Evolutionary conservation across 228 moss, liverwort and hornwort species (phyloP).

Genomic region (Sphagnum magellanicum): DNA sequence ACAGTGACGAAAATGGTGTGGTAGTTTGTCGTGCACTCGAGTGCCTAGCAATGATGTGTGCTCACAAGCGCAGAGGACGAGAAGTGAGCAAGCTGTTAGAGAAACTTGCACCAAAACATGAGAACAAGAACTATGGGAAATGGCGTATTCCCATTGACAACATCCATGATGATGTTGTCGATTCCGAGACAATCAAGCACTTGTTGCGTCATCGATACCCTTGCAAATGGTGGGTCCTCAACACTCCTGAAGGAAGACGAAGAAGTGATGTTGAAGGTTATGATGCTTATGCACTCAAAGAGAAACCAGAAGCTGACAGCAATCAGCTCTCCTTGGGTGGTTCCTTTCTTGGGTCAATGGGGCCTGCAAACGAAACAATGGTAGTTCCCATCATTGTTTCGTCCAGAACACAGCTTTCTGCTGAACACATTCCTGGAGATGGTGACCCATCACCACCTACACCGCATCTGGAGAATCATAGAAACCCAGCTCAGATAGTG

Average conservation of each 20-base stretch:
- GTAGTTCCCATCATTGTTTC: constrained; percentile 61
- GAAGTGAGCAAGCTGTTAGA: constrained; percentile 76
- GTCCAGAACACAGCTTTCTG: constrained; percentile 17
- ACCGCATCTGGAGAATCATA: too few relatives aligned
- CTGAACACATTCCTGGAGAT: too few relatives aligned
- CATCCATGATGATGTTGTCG: constrained; percentile 87
- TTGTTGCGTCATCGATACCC: constrained; percentile 82
- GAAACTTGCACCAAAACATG: constrained; percentile 54
- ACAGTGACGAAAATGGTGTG: constrained; percentile 77
- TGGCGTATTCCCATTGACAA: constrained; percentile 72
- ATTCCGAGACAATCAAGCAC: constrained; percentile 82
- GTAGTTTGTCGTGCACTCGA: constrained; percentile 85
- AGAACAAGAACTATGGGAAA: constrained; percentile 79
- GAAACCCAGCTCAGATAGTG: too few relatives aligned
- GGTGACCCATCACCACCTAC: too few relatives aligned
- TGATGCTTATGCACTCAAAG: constrained; percentile 84
- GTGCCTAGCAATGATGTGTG: constrained; percentile 90
- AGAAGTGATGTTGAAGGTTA: constrained; percentile 20
- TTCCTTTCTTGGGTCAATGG: constrained; percentile 79
- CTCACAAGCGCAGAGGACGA: constrained; percentile 84
- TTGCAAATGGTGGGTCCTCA: constrained; percentile 93
- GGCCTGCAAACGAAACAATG: constrained; percentile 60
- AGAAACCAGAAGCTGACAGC: constrained; percentile 78
- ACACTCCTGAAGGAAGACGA: constrained; percentile 63
- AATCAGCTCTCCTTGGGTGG: constrained; percentile 66